These are phyloP conservation scores for Termitomyces eurrhizus DNA, from an alignment of 768 basidiomycete species.

Conservation along the genomic window DNA sequence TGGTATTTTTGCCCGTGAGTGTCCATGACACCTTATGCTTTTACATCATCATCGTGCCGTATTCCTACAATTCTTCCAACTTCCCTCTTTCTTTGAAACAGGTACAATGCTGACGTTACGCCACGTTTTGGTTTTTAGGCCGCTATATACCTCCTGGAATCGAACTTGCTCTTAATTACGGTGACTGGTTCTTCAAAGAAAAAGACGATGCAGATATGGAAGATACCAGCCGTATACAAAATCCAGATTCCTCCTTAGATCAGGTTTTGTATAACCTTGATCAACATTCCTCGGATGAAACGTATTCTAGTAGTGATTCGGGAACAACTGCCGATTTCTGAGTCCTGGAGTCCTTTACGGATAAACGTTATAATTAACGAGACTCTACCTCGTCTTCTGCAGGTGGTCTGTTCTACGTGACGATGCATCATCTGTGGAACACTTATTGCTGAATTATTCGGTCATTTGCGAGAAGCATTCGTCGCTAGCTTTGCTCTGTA, in stretches of 20 bases:
- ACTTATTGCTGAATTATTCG: neutral
- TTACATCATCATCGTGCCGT: neutral
- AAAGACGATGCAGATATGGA: neutral
- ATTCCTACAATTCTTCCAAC: neutral
- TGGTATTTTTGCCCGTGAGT: constrained; percentile 55
- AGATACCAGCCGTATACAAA: neutral
- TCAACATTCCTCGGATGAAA: constrained; percentile 21
- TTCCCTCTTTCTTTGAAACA: neutral
- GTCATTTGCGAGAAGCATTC: neutral
- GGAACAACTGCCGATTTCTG: neutral
- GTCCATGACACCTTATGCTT: neutral
- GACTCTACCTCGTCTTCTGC: neutral
- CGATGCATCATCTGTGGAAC: neutral
- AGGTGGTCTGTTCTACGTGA: neutral
- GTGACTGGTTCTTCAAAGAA: constrained; percentile 39
- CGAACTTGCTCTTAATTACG: constrained; percentile 60
- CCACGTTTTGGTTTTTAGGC: constrained; percentile 24
- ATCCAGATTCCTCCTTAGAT: neutral
- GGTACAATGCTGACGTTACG: neutral
- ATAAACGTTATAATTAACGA: neutral
- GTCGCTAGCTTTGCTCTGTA: neutral
- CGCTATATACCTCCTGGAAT: constrained; percentile 35
- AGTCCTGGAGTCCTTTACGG: neutral
- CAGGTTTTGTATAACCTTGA: constrained; percentile 8
- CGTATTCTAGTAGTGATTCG: constrained; percentile 9